Evolutionary conservation across 768 basidiomycete genomes (phyloP).

Genomic region (Amanita jacksonii): DNA sequence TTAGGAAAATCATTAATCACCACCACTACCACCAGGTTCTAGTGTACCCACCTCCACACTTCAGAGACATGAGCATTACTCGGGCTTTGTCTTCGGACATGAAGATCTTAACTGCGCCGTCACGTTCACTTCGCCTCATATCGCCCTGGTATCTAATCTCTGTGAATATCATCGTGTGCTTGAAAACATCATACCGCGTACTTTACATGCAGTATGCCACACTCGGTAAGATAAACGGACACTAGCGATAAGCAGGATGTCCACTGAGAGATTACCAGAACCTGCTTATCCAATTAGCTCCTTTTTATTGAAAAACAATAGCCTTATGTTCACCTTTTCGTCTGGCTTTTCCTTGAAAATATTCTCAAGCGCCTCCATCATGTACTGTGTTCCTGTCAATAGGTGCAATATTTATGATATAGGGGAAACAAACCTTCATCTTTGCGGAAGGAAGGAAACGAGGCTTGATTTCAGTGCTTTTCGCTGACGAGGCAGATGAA

Average conservation of each 20-base stretch:
- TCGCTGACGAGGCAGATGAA: constrained; percentile 17
- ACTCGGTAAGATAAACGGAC: constrained; percentile 49
- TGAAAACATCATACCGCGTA: constrained; percentile 15
- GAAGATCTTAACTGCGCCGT: constrained; percentile 46
- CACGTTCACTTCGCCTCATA: constrained; percentile 44
- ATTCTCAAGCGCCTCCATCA: constrained; percentile 47
- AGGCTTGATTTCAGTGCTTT: constrained; percentile 36
- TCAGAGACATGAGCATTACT: constrained; percentile 54
- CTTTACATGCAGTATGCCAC: constrained; percentile 46
- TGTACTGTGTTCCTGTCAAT: constrained; percentile 24
- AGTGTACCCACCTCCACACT: constrained; percentile 43
- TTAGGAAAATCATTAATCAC: neutral
- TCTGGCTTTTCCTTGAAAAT: constrained; percentile 39
- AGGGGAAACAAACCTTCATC: constrained; percentile 45
- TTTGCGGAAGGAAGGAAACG: constrained; percentile 62
- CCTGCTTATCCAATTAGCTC: constrained; percentile 39
- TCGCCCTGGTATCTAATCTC: constrained; percentile 45
- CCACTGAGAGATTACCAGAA: constrained; percentile 65
- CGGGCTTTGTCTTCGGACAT: constrained; percentile 49
- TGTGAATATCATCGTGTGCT: neutral
- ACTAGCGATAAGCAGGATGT: constrained; percentile 53
- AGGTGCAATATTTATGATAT: neutral
- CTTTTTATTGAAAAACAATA: neutral
- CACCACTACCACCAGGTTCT: too few relatives aligned
- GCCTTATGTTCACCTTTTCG: constrained; percentile 45